phyloP scores from a whole-genome alignment of 179 eudicot genomes.

The Spinacia oleracea region DNA sequence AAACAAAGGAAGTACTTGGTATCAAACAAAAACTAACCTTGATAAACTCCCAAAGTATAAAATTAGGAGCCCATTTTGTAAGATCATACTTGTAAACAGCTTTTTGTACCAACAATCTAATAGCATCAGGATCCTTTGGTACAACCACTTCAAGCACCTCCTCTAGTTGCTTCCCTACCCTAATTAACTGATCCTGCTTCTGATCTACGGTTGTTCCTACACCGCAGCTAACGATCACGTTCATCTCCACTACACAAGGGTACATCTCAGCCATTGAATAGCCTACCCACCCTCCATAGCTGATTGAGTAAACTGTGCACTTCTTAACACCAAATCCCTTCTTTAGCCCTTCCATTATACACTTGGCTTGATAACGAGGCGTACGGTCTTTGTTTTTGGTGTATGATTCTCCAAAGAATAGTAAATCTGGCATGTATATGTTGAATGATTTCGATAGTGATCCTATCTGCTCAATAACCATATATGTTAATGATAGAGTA shows the following conservation, averaged over 20 bases:
- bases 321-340: conserved; percentile 30
- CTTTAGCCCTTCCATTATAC: conserved; percentile 37
- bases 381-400: conserved; percentile 25
- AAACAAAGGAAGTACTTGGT: too few species aligned
- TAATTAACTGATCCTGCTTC: conserved; percentile 13
- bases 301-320: conserved; percentile 29
- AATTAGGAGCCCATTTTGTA: conserved; percentile 41
- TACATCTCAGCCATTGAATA: conserved; percentile 39
- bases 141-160: conserved; percentile 26
- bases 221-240: conserved; percentile 48
- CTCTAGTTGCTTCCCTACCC: conserved; percentile 9
- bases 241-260: conserved; percentile 26
- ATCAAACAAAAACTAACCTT: conserved; percentile 32
- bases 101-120: conserved; percentile 32
- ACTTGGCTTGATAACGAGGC: conserved; percentile 35
- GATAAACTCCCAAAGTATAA: conserved; percentile 49
- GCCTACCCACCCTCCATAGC: conserved; percentile 41
- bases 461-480: conserved; percentile 20
- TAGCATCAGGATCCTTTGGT: conserved; percentile 33
- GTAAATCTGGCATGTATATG: conserved; percentile 37
- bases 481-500: too few species aligned
- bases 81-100: conserved; percentile 33
- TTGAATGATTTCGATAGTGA: conserved; percentile 32
- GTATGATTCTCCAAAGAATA: conserved; percentile 35
- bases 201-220: conserved; percentile 26